Percentiles rank a stretch among this genome's conserved stretches.
Evolutionary conservation across 345 rosid genomes (phyloP).

Genomic region (Trapa bicornis): DNA sequence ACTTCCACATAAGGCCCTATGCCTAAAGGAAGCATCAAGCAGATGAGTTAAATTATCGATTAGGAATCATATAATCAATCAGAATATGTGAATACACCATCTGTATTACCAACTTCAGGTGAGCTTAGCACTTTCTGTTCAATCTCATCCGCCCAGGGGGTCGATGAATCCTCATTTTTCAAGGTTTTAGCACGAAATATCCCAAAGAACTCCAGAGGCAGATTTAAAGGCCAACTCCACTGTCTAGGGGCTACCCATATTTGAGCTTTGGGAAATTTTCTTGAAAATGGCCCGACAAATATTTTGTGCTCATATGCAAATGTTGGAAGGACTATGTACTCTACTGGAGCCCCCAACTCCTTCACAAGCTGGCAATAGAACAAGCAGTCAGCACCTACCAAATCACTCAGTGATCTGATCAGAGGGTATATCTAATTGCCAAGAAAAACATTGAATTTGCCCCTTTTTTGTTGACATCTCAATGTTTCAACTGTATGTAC

Average conservation of each 20-base stretch:
- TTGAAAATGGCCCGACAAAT: constrained; percentile 87
- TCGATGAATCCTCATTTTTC: constrained; percentile 53
- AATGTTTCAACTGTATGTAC: too few species aligned
- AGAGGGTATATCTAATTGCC: too few species aligned
- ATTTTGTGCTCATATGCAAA: constrained; percentile 97
- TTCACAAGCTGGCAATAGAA: constrained; percentile 54
- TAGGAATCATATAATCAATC: constrained; percentile 1
- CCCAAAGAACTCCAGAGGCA: constrained; percentile 90
- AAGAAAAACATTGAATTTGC: too few species aligned
- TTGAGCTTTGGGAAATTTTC: constrained; percentile 81
- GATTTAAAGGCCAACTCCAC: constrained; percentile 96
- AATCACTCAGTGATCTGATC: too few species aligned
- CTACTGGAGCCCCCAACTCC: constrained; percentile 80
- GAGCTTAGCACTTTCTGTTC: constrained; percentile 88
- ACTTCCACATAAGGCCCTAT: constrained; percentile 53
- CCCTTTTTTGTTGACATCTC: too few species aligned
- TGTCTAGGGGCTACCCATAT: constrained; percentile 98
- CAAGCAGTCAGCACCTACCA: neutral
- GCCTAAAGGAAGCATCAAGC: constrained; percentile 26
- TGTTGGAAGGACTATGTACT: constrained; percentile 75
- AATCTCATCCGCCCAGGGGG: constrained; percentile 86
- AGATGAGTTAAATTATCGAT: neutral
- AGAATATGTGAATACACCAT: constrained; percentile 1
- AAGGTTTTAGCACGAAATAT: constrained; percentile 74
- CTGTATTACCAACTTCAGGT: constrained; percentile 81